Conservation (phyloP, 106 monocot genomes). For the Hemerocallis citrina region DNA sequence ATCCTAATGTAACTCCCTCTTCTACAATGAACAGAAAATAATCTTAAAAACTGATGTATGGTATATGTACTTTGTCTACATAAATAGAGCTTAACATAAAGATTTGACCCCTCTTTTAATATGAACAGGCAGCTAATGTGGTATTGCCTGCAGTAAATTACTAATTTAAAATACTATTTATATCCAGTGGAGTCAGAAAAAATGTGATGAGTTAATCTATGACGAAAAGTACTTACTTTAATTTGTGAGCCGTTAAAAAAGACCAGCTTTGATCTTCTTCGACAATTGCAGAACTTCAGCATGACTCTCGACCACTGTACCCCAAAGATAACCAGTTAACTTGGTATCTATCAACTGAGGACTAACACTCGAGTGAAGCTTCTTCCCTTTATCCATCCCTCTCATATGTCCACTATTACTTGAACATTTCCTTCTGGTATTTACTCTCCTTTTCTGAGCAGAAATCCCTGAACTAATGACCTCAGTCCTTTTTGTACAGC, state of each 20-base stretch:
- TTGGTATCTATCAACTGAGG: conserved; percentile 30
- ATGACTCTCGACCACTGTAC: conserved; percentile 47
- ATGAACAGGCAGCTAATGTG: too few species aligned
- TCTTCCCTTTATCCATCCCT: conserved; percentile 3
- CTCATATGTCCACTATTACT: conserved; percentile 5
- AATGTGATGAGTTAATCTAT: too few species aligned
- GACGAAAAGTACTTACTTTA: conserved; percentile 38
- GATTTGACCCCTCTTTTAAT: too few species aligned
- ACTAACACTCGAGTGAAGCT: conserved; percentile 17
- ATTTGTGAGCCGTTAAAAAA: conserved; percentile 40
- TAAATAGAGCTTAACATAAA: too few species aligned
- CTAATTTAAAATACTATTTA: too few species aligned
- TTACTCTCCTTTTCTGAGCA: conserved; percentile 59
- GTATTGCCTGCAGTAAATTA: too few species aligned
- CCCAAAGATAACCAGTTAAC: conserved; percentile 38
- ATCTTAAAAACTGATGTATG: too few species aligned
- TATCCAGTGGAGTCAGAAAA: too few species aligned
- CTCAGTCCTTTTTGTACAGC: neutral
- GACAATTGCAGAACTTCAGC: conserved; percentile 55
- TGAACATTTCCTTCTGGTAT: conserved; percentile 17
- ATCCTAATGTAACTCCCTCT: too few species aligned
- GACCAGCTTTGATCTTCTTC: conserved; percentile 44
- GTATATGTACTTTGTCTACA: too few species aligned
- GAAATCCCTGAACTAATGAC: conserved; percentile 66
- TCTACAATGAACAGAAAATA: too few species aligned